Conservation (phyloP, 2,329 filamentous ascomycete genomes). For the Aspergillus aculeatus region DNA sequence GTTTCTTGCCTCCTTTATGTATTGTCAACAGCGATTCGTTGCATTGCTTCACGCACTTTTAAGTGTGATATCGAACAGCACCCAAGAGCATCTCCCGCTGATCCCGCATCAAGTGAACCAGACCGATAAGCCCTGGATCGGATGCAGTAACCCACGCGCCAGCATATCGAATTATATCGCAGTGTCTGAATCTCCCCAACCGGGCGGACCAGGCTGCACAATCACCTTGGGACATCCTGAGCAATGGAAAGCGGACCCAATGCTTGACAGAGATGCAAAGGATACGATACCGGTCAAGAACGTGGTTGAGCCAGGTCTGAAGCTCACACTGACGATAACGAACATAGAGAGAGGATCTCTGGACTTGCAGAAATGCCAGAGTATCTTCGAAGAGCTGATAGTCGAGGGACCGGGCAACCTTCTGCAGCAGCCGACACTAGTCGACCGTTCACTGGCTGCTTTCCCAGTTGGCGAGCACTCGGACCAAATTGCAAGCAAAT, state of each 20-base stretch:
- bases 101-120: background rate
- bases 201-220: background rate
- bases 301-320: background rate
- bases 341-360: background rate
- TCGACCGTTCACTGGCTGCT: background rate
- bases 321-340: background rate
- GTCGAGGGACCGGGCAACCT: background rate
- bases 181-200: background rate
- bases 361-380: background rate
- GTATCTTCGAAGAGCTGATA: background rate
- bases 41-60: slow-evolving; percentile 1
- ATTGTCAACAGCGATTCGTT: slow-evolving; percentile 1
- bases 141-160: background rate
- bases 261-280: background rate
- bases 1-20: background rate
- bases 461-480: background rate
- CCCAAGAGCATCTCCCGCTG: background rate
- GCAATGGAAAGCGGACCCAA: background rate
- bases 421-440: background rate
- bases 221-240: background rate
- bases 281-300: background rate
- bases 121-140: background rate
- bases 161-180: background rate
- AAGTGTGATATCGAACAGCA: background rate
- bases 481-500: background rate